A percentile compares a stretch with the other conserved stretches of the same genome.
These are phyloP conservation scores for Nectriaceae sp. DNA, from an alignment of 2,329 filamentous ascomycete genomes.

Conservation along the genomic window DNA sequence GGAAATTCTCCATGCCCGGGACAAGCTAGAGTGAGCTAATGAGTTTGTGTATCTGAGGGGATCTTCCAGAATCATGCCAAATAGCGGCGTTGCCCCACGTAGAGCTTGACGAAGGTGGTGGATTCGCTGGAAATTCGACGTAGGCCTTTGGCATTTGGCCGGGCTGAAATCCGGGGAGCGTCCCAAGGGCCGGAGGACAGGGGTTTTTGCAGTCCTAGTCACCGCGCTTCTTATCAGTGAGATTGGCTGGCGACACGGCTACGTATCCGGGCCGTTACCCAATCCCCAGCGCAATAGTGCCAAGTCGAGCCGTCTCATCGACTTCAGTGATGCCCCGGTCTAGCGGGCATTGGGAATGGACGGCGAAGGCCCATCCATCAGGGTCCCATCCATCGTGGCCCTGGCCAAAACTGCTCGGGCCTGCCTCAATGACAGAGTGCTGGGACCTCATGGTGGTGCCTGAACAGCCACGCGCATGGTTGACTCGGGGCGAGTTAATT, in stretches of 20 bases:
- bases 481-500: conserved; percentile 20
- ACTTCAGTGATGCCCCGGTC: conserved; percentile 10
- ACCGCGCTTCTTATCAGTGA: conserved; percentile 28
- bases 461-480: conserved; percentile 15
- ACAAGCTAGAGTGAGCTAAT: conserved; percentile 16
- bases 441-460: conserved; percentile 27
- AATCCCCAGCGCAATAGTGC: conserved; percentile 27
- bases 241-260: conserved; percentile 36
- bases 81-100: conserved; percentile 18
- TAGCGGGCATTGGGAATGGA: conserved; percentile 3
- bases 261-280: conserved; percentile 37
- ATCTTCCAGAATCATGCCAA: conserved; percentile 37
- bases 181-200: conserved; percentile 29
- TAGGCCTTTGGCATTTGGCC: conserved; percentile 18
- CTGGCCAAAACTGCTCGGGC: conserved; percentile 1
- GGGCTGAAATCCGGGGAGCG: conserved; percentile 37
- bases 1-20: conserved; percentile 13
- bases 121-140: conserved; percentile 19
- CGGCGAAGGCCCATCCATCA: conserved; percentile 23
- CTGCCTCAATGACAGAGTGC: conserved; percentile 28
- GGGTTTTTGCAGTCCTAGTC: conserved; percentile 29
- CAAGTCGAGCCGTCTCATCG: conserved; percentile 13
- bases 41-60: conserved; percentile 21
- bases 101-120: conserved; percentile 12
- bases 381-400: conserved; percentile 21